Conservation (phyloP, 2,329 filamentous ascomycete genomes). For the Chalara sp. region DNA sequence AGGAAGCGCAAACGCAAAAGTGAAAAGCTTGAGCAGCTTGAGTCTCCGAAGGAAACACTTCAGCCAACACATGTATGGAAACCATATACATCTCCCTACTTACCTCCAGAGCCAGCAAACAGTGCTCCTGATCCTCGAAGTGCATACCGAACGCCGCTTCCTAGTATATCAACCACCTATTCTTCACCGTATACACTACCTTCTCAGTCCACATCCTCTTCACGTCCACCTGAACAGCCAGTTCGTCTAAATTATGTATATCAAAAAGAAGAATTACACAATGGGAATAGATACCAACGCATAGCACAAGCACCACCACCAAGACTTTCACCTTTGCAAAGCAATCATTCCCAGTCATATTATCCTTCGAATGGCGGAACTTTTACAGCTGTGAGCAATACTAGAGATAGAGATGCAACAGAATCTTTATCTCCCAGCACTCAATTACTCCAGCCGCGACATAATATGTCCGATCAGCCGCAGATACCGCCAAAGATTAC, state of each 20-base stretch:
- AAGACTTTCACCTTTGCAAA: neutral
- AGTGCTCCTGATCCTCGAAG: too few relatives aligned
- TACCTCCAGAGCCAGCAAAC: neutral
- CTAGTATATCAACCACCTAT: too few relatives aligned
- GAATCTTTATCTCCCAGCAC: constrained; percentile 9
- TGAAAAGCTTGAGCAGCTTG: neutral
- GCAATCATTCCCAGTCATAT: neutral
- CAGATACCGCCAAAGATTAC: neutral
- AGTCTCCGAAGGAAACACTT: neutral
- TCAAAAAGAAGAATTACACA: too few relatives aligned
- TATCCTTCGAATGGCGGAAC: neutral
- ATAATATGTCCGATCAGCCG: neutral
- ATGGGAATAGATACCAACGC: too few relatives aligned
- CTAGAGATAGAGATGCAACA: constrained; percentile 1
- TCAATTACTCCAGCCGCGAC: constrained; percentile 4
- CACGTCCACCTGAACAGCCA: neutral
- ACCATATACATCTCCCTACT: neutral
- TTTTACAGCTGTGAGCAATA: neutral
- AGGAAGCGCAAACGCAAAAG: neutral
- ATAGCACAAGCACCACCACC: neutral
- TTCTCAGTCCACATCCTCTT: neutral
- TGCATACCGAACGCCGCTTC: neutral
- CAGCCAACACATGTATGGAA: neutral
- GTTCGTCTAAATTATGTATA: neutral
- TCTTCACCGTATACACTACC: neutral